Evolutionary conservation across 139 green algal species (phyloP).

Genomic region (Choricystis sp.): DNA sequence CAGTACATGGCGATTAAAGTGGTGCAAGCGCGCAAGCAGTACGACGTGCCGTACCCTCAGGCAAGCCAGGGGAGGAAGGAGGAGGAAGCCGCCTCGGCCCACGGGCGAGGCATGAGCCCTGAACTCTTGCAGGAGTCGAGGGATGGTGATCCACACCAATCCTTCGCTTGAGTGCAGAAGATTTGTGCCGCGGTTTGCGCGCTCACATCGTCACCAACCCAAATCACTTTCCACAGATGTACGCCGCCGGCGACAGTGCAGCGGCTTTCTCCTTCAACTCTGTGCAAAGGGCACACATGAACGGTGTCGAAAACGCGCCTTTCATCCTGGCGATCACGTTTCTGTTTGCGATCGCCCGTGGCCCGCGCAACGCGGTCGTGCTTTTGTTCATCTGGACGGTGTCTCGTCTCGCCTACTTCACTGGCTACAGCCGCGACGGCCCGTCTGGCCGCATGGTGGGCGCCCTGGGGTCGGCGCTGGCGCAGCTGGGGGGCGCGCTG

Average conservation of each 20-base stretch:
- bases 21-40: not conserved
- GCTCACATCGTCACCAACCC: too few species aligned
- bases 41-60: not conserved
- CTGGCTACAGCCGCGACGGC: not conserved
- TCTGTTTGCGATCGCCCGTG: too few species aligned
- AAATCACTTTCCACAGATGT: not conserved
- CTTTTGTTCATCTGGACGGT: not conserved
- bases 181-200: too few species aligned
- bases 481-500: not conserved
- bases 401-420: not conserved
- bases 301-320: too few species aligned
- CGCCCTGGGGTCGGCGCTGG: not conserved
- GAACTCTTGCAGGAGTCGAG: too few species aligned
- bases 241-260: not conserved
- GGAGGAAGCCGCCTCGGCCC: too few species aligned
- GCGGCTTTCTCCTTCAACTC: conserved; percentile 26
- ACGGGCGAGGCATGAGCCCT: too few species aligned
- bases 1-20: not conserved
- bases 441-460: not conserved
- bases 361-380: too few species aligned
- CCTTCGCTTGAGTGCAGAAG: too few species aligned
- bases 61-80: too few species aligned
- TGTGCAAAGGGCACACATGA: conserved; percentile 46
- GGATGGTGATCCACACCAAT: too few species aligned
- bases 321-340: too few species aligned